Evolutionary conservation across 78 protist genomes (phyloP).

Genomic region (Trichosphaerium sp.): DNA sequence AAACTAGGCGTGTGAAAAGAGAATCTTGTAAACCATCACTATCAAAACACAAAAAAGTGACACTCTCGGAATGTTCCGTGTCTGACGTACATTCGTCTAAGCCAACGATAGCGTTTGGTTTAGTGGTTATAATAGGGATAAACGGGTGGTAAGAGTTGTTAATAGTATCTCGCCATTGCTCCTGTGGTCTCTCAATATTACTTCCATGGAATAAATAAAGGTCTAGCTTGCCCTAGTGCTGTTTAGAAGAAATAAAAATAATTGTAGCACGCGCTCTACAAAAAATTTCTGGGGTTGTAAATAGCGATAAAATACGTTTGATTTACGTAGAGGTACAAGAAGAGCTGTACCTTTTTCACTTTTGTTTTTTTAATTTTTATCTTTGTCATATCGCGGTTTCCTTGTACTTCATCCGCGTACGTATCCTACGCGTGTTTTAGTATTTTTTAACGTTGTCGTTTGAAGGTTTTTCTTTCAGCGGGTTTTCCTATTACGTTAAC

Average conservation of each 20-base stretch:
- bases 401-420: too few species aligned
- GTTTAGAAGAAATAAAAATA: not conserved
- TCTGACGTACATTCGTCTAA: slow-evolving; percentile 3
- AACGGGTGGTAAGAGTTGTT: slow-evolving; percentile 61
- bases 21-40: not conserved
- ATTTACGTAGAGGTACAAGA: too few species aligned
- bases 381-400: too few species aligned
- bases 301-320: not conserved
- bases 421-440: too few species aligned
- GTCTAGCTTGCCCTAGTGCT: slow-evolving; percentile 6
- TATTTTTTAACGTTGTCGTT: too few species aligned
- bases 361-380: not conserved
- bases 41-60: too few species aligned
- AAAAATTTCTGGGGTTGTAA: slow-evolving; percentile 15
- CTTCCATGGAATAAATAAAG: slow-evolving; percentile 33
- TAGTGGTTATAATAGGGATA: slow-evolving; percentile 44
- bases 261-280: slow-evolving; percentile 2
- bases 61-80: not conserved
- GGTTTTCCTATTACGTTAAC: too few species aligned
- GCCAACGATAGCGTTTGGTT: slow-evolving; percentile 51
- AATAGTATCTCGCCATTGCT: slow-evolving; percentile 28
- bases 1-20: not conserved
- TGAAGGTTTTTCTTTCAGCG: too few species aligned
- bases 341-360: too few species aligned
- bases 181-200: slow-evolving; percentile 40